Conservation (phyloP, 495 filamentous ascomycete species). For the Choiromyces venosus region DNA sequence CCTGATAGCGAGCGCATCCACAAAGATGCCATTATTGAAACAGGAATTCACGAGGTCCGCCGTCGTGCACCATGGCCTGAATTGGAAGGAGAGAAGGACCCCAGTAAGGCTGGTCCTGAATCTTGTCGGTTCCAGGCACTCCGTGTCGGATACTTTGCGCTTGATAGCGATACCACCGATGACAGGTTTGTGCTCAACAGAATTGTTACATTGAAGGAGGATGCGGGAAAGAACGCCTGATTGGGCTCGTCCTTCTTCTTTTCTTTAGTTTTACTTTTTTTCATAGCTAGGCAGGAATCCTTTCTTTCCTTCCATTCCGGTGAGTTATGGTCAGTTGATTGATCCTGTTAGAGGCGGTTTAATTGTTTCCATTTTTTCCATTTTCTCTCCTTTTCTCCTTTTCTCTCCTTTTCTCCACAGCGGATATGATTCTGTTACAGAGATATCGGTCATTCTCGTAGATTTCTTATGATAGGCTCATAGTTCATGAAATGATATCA, state of each 20-base stretch:
- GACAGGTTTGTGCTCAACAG: slow-evolving; percentile 79
- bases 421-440: background rate
- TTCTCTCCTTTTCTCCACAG: background rate
- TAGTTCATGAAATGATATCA: background rate
- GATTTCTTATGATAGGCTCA: background rate
- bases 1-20: slow-evolving; percentile 75
- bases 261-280: background rate
- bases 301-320: background rate
- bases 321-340: background rate
- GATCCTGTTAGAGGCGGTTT: background rate
- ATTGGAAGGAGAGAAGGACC: slow-evolving; percentile 58
- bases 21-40: slow-evolving; percentile 72
- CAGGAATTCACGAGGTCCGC: slow-evolving; percentile 73
- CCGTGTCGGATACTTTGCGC: slow-evolving; percentile 79
- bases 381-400: background rate
- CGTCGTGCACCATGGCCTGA: slow-evolving; percentile 76
- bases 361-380: background rate
- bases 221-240: slow-evolving; percentile 58
- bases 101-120: slow-evolving; percentile 57
- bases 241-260: background rate
- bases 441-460: background rate
- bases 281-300: background rate
- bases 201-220: slow-evolving; percentile 91
- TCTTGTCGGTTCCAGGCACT: slow-evolving; percentile 88
- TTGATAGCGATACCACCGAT: slow-evolving; percentile 74